Evolutionary conservation across 2,329 filamentous ascomycete species (phyloP).

Genomic region (Alternaria triticimaculans): DNA sequence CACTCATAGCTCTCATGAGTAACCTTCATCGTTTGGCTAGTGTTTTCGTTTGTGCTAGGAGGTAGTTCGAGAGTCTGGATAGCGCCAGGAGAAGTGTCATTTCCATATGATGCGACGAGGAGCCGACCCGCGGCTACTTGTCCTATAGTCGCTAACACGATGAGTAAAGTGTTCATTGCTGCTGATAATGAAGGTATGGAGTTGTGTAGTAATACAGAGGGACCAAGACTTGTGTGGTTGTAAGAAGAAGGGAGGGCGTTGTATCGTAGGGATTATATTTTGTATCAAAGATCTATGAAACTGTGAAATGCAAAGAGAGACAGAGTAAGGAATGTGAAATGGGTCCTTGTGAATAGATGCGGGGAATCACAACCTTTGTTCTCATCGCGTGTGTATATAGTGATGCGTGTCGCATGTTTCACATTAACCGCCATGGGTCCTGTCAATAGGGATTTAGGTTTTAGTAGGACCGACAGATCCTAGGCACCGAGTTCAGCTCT

Average conservation of each 20-base stretch:
- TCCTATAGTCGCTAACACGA: slow-evolving; percentile 21
- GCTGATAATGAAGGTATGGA: neutral
- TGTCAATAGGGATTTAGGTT: neutral
- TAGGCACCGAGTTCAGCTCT: neutral
- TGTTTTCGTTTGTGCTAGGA: slow-evolving; percentile 1
- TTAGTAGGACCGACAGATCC: neutral
- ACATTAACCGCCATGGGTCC: neutral
- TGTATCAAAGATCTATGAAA: neutral
- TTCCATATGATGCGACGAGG: slow-evolving; percentile 53
- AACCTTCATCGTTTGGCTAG: slow-evolving; percentile 47
- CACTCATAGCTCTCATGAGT: slow-evolving; percentile 58
- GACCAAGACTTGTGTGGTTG: neutral
- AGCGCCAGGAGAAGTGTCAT: slow-evolving; percentile 37
- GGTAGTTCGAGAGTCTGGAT: slow-evolving; percentile 48
- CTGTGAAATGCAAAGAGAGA: neutral
- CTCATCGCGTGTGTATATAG: neutral
- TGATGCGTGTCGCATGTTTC: neutral
- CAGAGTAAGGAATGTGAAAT: neutral
- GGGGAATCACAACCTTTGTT: neutral
- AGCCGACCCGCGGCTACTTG: slow-evolving; percentile 33
- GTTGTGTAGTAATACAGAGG: neutral
- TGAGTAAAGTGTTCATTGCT: slow-evolving; percentile 15
- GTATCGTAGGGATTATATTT: neutral
- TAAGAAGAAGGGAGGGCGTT: neutral
- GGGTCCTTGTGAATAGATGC: neutral